Conservation (phyloP, 768 basidiomycete species). For the Lactarius hengduanensis region DNA sequence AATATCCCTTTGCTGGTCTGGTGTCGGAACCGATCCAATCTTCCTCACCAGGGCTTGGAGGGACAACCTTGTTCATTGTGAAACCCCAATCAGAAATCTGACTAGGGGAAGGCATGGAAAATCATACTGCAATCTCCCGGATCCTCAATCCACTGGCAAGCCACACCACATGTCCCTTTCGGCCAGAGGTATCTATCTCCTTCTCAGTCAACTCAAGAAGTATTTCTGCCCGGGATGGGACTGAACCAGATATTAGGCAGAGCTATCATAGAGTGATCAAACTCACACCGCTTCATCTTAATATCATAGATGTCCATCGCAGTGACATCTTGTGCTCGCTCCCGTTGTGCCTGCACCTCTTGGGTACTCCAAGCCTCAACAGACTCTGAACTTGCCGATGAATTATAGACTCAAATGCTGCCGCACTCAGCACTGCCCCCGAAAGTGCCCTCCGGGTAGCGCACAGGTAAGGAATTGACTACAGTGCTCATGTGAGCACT, state of each 20-base stretch:
- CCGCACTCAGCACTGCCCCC: too few relatives aligned
- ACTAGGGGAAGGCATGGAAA: not conserved
- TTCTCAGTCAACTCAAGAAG: too few relatives aligned
- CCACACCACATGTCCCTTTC: too few relatives aligned
- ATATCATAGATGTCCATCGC: conserved; percentile 9
- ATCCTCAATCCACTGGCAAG: not conserved
- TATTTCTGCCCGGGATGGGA: too few relatives aligned
- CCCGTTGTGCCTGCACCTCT: not conserved
- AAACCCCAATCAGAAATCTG: not conserved
- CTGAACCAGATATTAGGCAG: too few relatives aligned
- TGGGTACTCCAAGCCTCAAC: not conserved
- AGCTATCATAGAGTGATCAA: not conserved
- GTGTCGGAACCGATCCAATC: not conserved
- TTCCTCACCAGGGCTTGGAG: not conserved
- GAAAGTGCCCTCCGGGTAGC: too few relatives aligned
- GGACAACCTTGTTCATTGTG: not conserved
- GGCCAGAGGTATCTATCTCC: too few relatives aligned
- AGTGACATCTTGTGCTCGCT: not conserved
- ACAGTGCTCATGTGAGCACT: too few relatives aligned
- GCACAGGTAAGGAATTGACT: too few relatives aligned
- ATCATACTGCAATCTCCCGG: conserved; percentile 9
- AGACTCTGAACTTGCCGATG: not conserved
- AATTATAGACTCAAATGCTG: not conserved
- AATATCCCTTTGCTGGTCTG: not conserved
- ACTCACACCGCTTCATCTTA: not conserved